Evolutionary conservation across 1,284 basidiomycete species (phyloP).

Genomic region (Cryptococcus hybrid): DNA sequence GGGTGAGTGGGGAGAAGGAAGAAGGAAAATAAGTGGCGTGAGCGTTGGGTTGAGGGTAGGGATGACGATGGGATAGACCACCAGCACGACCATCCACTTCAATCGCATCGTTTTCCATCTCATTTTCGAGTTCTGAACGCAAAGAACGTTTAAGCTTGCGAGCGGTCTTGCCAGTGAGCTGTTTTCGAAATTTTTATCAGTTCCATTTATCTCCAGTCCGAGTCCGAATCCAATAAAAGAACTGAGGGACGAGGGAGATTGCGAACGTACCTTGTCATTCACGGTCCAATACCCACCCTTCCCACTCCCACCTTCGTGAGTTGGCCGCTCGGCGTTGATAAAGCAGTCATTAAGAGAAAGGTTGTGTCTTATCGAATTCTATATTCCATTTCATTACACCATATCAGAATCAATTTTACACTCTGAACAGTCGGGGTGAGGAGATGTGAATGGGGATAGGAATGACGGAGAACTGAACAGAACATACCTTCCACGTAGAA

Average conservation of each 20-base stretch:
- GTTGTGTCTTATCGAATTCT: constrained; percentile 81
- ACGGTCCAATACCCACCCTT: constrained; percentile 42
- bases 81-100: neutral
- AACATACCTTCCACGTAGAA: constrained; percentile 25
- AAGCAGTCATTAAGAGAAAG: constrained; percentile 79
- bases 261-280: constrained; percentile 21
- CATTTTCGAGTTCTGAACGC: neutral
- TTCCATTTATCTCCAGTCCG: neutral
- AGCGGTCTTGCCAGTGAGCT: constrained; percentile 5
- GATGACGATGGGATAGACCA: neutral
- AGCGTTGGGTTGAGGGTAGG: neutral
- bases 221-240: neutral
- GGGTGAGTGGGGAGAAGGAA: neutral
- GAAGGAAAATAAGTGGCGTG: neutral
- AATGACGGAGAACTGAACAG: neutral
- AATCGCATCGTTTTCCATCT: no score
- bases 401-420: neutral
- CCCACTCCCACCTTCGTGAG: constrained; percentile 21
- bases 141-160: constrained; percentile 1
- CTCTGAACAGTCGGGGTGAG: neutral
- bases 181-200: neutral
- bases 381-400: neutral
- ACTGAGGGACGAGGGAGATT: neutral
- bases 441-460: neutral
- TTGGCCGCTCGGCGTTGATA: constrained; percentile 52